phyloP scores from a whole-genome alignment of 2,329 filamentous ascomycete species.

The Gremmenia infestans region DNA sequence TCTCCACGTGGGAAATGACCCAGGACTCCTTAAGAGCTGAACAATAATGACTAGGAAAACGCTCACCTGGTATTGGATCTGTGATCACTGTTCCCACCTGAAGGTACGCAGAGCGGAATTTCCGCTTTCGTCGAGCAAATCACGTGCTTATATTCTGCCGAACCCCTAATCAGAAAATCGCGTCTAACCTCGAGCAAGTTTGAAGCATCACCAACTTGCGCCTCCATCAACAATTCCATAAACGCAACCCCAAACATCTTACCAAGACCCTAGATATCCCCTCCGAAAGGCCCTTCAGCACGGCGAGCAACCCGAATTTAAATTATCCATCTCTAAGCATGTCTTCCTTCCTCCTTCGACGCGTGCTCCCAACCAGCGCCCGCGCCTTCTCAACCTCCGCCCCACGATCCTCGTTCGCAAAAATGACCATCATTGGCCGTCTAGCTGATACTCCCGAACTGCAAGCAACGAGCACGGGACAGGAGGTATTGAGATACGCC shows the following conservation, averaged over 20 bases:
- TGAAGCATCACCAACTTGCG: not conserved
- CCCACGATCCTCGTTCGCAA: slow-evolving; percentile 58
- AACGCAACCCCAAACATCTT: not conserved
- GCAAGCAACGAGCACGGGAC: slow-evolving; percentile 61
- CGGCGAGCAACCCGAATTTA: not conserved
- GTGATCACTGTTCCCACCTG: not conserved
- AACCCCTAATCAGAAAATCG: not conserved
- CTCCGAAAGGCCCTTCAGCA: not conserved
- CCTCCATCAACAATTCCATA: not conserved
- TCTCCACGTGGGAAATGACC: not conserved
- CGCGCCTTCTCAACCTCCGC: slow-evolving; percentile 73
- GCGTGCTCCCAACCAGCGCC: slow-evolving; percentile 39
- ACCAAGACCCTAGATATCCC: not conserved
- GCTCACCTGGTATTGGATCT: not conserved
- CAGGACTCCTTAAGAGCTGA: not conserved
- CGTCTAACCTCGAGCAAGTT: not conserved
- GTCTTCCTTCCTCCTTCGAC: slow-evolving; percentile 27
- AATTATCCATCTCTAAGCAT: slow-evolving; percentile 12
- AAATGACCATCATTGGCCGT: slow-evolving; percentile 82
- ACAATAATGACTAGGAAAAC: not conserved
- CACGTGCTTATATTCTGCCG: too few species aligned
- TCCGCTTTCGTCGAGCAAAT: not conserved
- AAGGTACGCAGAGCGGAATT: not conserved
- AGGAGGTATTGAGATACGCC: slow-evolving; percentile 71
- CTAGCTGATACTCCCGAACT: slow-evolving; percentile 77